Evolutionary conservation across 2,329 filamentous ascomycete genomes (phyloP).

Genomic region (Helicocarpus griseus): DNA sequence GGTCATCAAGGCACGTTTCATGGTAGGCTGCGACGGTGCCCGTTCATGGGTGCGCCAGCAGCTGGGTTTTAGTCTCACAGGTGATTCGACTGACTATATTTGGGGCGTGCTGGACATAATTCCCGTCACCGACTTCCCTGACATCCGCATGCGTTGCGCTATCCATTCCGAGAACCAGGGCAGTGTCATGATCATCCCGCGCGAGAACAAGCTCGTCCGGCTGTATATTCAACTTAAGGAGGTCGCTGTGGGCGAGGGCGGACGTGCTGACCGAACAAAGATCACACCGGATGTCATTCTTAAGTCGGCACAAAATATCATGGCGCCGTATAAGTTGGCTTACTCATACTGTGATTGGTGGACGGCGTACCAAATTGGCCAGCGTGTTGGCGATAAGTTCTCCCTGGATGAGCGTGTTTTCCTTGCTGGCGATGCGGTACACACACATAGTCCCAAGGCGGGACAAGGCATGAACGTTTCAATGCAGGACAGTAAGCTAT

Average conservation of each 20-base stretch:
- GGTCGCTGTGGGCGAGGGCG: slow-evolving; percentile 24
- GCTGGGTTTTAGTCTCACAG: slow-evolving; percentile 43
- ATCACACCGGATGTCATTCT: slow-evolving; percentile 57
- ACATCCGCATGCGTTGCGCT: slow-evolving; percentile 70
- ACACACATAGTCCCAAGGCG: slow-evolving; percentile 4
- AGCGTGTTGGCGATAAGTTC: slow-evolving; percentile 45
- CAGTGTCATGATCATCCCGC: slow-evolving; percentile 74
- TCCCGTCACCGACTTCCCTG: slow-evolving; percentile 63
- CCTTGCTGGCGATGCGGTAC: slow-evolving; percentile 56
- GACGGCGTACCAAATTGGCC: slow-evolving; percentile 67
- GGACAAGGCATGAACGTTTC: slow-evolving; percentile 5
- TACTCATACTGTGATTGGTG: slow-evolving; percentile 60
- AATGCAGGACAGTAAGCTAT: slow-evolving; percentile 3
- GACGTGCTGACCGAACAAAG: slow-evolving; percentile 17
- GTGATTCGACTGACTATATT: slow-evolving; percentile 60
- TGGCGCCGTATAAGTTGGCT: slow-evolving; percentile 57
- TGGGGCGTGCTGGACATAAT: slow-evolving; percentile 72
- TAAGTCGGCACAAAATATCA: slow-evolving; percentile 54
- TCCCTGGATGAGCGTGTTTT: slow-evolving; percentile 58
- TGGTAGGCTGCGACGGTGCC: slow-evolving; percentile 58
- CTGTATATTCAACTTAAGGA: slow-evolving; percentile 45
- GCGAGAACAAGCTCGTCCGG: slow-evolving; percentile 62
- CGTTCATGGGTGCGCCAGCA: slow-evolving; percentile 57
- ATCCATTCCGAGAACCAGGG: slow-evolving; percentile 66
- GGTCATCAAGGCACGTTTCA: slow-evolving; percentile 54